These are phyloP conservation scores for Bipolaris bicolor DNA, from an alignment of 2,329 filamentous ascomycete genomes.

Conservation along the genomic window DNA sequence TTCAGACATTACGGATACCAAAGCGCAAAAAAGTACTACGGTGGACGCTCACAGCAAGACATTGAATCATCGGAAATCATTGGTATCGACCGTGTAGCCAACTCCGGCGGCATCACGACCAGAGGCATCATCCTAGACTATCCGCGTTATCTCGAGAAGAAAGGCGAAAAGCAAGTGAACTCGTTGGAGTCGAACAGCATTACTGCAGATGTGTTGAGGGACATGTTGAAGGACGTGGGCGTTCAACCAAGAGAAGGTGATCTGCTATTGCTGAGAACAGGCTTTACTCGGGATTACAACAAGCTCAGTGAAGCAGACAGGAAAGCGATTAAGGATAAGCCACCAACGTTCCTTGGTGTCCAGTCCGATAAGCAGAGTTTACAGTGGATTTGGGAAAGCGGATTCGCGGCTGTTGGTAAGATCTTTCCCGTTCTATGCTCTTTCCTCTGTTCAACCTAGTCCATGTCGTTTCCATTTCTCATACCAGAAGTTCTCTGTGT, in stretches of 20 bases:
- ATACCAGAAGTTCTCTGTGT: not conserved
- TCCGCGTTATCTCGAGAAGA: constrained; percentile 33
- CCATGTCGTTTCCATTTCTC: not conserved
- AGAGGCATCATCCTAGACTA: constrained; percentile 44
- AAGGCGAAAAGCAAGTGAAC: constrained; percentile 27
- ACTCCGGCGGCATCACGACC: constrained; percentile 39
- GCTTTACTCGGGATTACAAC: constrained; percentile 49
- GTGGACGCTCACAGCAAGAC: constrained; percentile 49
- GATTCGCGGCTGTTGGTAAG: constrained; percentile 52
- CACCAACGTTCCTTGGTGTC: constrained; percentile 50
- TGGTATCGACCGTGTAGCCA: constrained; percentile 50
- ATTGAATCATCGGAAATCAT: constrained; percentile 47
- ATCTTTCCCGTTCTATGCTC: not conserved
- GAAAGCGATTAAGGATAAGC: constrained; percentile 33
- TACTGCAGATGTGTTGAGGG: constrained; percentile 29
- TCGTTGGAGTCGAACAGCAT: constrained; percentile 35
- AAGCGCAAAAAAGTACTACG: constrained; percentile 51
- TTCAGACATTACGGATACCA: constrained; percentile 53
- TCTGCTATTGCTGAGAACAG: constrained; percentile 39
- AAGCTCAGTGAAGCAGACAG: constrained; percentile 28
- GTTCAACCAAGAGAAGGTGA: constrained; percentile 44
- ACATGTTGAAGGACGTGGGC: constrained; percentile 45
- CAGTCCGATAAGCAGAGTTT: constrained; percentile 46
- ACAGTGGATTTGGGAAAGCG: constrained; percentile 55
- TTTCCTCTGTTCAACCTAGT: not conserved